A percentile compares a stretch with the other conserved stretches of the same genome.
phyloP scores from a whole-genome alignment of 345 rosid genomes.

The Populus tremula region DNA sequence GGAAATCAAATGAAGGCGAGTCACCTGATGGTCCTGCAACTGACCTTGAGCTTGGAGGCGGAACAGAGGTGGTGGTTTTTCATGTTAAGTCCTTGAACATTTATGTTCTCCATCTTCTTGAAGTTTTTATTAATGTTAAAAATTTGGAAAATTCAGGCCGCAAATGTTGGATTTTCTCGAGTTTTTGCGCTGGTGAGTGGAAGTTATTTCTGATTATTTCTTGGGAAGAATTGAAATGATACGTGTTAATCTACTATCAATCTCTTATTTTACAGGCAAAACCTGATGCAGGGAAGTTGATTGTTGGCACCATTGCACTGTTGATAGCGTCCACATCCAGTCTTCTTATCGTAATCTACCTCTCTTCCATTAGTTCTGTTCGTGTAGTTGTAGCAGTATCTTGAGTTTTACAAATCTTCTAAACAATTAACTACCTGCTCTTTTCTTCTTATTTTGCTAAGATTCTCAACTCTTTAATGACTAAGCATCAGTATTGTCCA shows the following conservation, averaged over 20 bases:
- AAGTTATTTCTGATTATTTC: not conserved
- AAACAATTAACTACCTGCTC: not conserved
- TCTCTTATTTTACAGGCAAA: conserved; percentile 54
- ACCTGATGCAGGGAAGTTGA: conserved; percentile 71
- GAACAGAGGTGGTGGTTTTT: conserved; percentile 44
- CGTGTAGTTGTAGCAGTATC: not conserved
- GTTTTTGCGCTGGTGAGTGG: conserved; percentile 67
- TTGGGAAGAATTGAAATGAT: not conserved
- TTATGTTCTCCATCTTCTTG: conserved; percentile 3
- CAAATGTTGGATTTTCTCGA: conserved; percentile 67
- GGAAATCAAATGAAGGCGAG: conserved; percentile 43
- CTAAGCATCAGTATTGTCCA: no score
- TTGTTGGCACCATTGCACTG: conserved; percentile 68
- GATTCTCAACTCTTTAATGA: no score
- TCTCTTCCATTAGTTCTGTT: not conserved
- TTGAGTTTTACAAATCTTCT: not conserved
- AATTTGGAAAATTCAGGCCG: conserved; percentile 50
- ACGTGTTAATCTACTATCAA: not conserved
- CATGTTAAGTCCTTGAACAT: conserved; percentile 5
- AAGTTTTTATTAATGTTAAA: conserved; percentile 8
- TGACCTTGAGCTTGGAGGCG: conserved; percentile 65
- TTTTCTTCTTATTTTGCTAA: no score
- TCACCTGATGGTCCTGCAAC: conserved; percentile 32
- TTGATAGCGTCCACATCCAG: conserved; percentile 71
- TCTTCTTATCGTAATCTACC: conserved; percentile 56